phyloP scores from a whole-genome alignment of 345 rosid genomes.

The Arabidopsis arenosa region DNA sequence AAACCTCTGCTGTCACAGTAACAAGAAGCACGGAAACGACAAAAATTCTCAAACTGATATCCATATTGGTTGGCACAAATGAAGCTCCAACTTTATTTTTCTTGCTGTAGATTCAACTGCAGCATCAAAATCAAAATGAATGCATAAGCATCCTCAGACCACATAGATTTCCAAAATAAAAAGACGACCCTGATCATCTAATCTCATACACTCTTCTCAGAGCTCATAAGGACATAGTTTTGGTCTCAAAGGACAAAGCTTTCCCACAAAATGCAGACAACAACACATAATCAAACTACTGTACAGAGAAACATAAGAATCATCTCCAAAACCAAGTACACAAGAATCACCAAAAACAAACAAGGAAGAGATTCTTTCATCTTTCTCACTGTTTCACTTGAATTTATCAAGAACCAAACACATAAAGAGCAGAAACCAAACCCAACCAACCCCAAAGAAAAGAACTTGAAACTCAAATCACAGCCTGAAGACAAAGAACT shows the following conservation, averaged over 20 bases:
- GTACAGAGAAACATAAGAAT: conserved; percentile 9
- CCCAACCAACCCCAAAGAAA: conserved; percentile 8
- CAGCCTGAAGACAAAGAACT: conserved; percentile 22
- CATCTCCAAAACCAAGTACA: conserved; percentile 5
- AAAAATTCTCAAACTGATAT: conserved; percentile 35
- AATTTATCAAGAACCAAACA: conserved; percentile 15
- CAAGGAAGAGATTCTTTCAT: conserved; percentile 18
- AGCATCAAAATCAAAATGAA: conserved; percentile 37
- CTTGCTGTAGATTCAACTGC: conserved; percentile 49
- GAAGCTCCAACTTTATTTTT: conserved; percentile 46
- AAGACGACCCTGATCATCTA: neutral
- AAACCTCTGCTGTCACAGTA: conserved; percentile 66
- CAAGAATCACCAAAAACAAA: neutral
- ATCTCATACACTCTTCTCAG: neutral
- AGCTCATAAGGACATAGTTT: neutral
- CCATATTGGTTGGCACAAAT: conserved; percentile 30
- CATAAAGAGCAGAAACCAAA: conserved; percentile 7
- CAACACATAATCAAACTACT: neutral
- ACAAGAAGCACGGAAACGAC: conserved; percentile 49
- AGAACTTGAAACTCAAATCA: conserved; percentile 20
- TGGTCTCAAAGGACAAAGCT: neutral
- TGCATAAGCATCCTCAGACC: conserved; percentile 9
- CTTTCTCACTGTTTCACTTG: conserved; percentile 13
- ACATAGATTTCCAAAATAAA: neutral
- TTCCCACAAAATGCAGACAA: conserved; percentile 16